Evolutionary conservation across 2,329 filamentous ascomycete species (phyloP), one percentile per base, ranked within the genome.

Genomic region (Colletotrichum chrysophilum): DNA sequence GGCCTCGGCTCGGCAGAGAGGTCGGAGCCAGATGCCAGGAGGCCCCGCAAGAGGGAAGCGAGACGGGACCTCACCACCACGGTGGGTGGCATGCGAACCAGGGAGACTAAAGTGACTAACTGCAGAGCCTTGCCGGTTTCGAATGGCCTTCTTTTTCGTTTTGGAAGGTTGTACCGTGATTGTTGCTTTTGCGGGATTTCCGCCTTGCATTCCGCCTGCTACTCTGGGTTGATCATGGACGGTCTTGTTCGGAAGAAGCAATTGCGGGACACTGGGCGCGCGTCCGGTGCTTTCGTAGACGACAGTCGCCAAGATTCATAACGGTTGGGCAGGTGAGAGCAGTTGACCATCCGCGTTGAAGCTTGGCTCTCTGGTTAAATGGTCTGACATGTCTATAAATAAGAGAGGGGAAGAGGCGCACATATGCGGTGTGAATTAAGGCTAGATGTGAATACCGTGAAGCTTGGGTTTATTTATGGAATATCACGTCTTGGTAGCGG

Each of bases 1-100:
- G 68, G 62, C 61, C 69, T 72, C 69, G 69, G 43, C 62, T 68
- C 70, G 73, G 64, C 69, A 58, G 14, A 32, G 38, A 36, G 13
- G n/a, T 55, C 38, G 70, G 64, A 34, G 26, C 30, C 58, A 62
- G 28, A n/a, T 36, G 66, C 58, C 24, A 65, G 58, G 13, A 69
- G 32, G 34, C 28, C n/a, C 65, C 26, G n/a, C 30, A 56, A 24
- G 56, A 24, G 21, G n/a, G 34, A 43, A 65, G 24, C 34, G 34
- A 65, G 32, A 34, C 58, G 58, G 58, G 13, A 30, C 58, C 32
- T 34, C 28, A 34, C 28, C 43, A 52, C 43, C 43, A 52, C 43
- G n/a, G 38, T 48, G 38, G 38, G 38, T 48, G 38, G 38, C 38
- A 52, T 24, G 43, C 21, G 24, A 58, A 30, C 21, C 14, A 58